Evolutionary conservation across 768 basidiomycete genomes (phyloP).

Genomic region (Russula ochroleuca): DNA sequence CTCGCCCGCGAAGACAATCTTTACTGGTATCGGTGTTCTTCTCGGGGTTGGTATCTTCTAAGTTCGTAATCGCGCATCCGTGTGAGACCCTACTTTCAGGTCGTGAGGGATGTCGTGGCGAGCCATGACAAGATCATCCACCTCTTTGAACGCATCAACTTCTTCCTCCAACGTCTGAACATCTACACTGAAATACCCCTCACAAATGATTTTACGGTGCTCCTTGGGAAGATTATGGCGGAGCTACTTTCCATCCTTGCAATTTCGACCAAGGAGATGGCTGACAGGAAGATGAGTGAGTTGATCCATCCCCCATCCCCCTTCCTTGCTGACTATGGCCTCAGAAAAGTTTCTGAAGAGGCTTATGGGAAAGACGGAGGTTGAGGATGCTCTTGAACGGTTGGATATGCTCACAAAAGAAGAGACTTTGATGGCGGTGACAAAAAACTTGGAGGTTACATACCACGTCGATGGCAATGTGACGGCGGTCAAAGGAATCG

Average conservation of each 20-base stretch:
- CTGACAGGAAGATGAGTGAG: background rate
- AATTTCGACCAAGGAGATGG: background rate
- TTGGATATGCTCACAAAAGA: background rate
- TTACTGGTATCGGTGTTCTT: background rate
- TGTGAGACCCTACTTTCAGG: background rate
- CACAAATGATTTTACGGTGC: background rate
- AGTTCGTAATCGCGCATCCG: background rate
- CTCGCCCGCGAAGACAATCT: background rate
- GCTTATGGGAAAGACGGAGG: background rate
- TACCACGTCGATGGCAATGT: background rate
- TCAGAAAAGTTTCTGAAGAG: background rate
- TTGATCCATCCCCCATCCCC: background rate
- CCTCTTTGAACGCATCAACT: background rate
- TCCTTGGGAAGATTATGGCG: too few relatives aligned
- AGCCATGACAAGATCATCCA: background rate
- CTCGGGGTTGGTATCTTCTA: background rate
- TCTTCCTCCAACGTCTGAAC: background rate
- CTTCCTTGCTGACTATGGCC: background rate
- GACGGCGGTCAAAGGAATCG: background rate
- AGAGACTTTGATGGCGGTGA: background rate
- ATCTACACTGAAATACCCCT: background rate
- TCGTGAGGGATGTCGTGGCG: background rate
- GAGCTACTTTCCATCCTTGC: background rate
- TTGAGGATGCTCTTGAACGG: background rate
- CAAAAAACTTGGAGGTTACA: background rate